Evolutionary conservation across 192 early-diverging fungal genomes (phyloP), one percentile per base, ranked within the genome.

Genomic region (Backusella liffmaniae): DNA sequence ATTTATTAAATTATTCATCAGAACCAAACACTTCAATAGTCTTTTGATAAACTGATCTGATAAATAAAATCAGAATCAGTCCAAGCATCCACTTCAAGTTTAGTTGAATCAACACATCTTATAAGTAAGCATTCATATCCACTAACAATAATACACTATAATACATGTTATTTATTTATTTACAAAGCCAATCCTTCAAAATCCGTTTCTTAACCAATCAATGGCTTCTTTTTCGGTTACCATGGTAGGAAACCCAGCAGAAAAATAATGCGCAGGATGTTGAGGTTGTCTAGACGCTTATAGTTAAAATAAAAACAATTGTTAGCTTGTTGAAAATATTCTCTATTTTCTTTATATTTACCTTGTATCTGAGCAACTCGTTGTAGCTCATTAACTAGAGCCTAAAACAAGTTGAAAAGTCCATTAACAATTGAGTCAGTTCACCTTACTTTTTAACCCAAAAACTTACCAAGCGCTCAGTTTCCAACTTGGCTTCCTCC

Each of bases 171-270:
- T 39, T 39, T 39, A 39, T 39, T 32, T 34, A 69, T 69, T 21
- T 69, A 69, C 35, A 69, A 41, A 36, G 0, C 8, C 39, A 44
- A 49, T 1, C 46, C 5, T 6, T 49, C 29, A 71, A 71, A 71
- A 71, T 8, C 62, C 73, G 34, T 62, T 65, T 49, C 62, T 74
- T n/a, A 74, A 13, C 73, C 73, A 74, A 30, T 74, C 73, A 30
- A 74, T 74, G 1, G 73, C 73, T 35, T 74, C 73, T 67, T 74
- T 74, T 41, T 74, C 73, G 37, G 73, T 66, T 9, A 74, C 73
- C 56, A 74, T 39, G 8, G 73, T 66, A 21, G 73, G 65, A 42
- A 59, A 67, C 2, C 73, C 73, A 74, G 56, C 56, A 62, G 56
- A 62, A 62, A 62, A 62, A 29, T 62, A 62, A 23, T 62, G 56